Evolutionary conservation across 2,329 filamentous ascomycete genomes (phyloP), one percentile per base, ranked within the genome.

Genomic region (Juglanconis juglandina): DNA sequence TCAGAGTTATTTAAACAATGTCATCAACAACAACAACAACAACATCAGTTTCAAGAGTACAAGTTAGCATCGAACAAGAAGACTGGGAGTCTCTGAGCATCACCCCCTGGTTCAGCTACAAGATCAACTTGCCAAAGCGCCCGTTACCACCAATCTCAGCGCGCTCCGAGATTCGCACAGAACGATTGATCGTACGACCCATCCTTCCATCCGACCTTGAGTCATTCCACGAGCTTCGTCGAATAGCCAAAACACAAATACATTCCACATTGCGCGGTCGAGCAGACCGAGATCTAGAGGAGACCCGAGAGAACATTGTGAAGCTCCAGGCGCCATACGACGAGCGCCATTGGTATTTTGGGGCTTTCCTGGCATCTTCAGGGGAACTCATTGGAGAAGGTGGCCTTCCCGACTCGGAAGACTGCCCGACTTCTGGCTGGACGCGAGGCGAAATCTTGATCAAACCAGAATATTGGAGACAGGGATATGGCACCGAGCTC

Each of bases 311-410:
- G 14, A 51, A 42, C 3, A 48, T 64, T 35, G 60, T 41, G 4
- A 14, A 32, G 41, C 41, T 14, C 10, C 41, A 39, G 37, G 37
- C 63, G 47, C 60, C 59, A 14, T 17, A 60, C 17, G 66, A 66
- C 32, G 35, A 59, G 39, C 32, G 37, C 7, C 59, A 58, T n/a
- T 69, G 68, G 59, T 62, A 66, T 14, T 68, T 66, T 30, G 68
- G 67, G 1, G 64, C 66, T 3, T 71, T 71, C 53, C 55, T 69
- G 4, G 61, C 63, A 9, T 64, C 59, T 1, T 69, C 67, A 2
- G 69, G 67, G 2, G 68, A 69, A 58, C 58, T 71, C 6, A 66
- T 72, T 9, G 70, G 70, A 33, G 70, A 72, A 56, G 67, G 66
- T 46, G 70, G 70, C 6, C 59, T 71, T 1, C 49, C 58, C 1